Evolutionary conservation across 1,284 basidiomycete genomes (phyloP).

Genomic region (Heliocybe sulcata): DNA sequence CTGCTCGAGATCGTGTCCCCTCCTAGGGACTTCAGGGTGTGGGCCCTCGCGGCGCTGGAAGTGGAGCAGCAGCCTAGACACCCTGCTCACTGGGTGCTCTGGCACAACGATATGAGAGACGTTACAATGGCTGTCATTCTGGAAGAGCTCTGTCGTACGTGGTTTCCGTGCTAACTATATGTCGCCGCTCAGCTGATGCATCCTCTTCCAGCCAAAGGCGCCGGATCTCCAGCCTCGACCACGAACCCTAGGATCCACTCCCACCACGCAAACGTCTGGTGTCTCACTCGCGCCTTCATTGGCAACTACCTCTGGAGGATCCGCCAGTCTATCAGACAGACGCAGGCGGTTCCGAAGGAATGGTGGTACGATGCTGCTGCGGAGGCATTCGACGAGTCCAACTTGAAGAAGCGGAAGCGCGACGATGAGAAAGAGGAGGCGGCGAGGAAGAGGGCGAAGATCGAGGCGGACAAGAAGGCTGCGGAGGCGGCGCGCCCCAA

Average conservation of each 20-base stretch:
- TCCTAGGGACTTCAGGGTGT: constrained; percentile 14
- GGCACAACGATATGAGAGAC: constrained; percentile 19
- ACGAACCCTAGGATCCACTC: background rate
- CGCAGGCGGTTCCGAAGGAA: too few relatives aligned
- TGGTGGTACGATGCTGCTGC: too few relatives aligned
- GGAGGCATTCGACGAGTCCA: too few relatives aligned
- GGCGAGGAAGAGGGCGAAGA: too few relatives aligned
- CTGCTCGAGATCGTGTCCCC: background rate
- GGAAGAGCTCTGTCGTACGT: background rate
- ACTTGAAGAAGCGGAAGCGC: too few relatives aligned
- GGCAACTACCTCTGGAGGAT: too few relatives aligned
- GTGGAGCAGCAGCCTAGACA: constrained; percentile 31
- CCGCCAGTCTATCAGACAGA: too few relatives aligned
- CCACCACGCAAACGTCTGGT: too few relatives aligned
- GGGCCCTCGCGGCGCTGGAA: constrained; percentile 36
- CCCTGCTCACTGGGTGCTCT: constrained; percentile 39
- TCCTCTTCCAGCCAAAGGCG: background rate
- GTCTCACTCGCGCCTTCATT: too few relatives aligned
- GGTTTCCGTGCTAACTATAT: background rate
- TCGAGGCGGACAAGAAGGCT: too few relatives aligned
- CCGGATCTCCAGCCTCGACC: background rate
- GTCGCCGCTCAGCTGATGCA: background rate
- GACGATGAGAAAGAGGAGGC: too few relatives aligned
- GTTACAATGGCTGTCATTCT: background rate
- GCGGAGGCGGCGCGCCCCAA: too few relatives aligned